Evolutionary conservation across 441 rosid genomes (phyloP).

Genomic region (Bocquillonia castaneifolia): DNA sequence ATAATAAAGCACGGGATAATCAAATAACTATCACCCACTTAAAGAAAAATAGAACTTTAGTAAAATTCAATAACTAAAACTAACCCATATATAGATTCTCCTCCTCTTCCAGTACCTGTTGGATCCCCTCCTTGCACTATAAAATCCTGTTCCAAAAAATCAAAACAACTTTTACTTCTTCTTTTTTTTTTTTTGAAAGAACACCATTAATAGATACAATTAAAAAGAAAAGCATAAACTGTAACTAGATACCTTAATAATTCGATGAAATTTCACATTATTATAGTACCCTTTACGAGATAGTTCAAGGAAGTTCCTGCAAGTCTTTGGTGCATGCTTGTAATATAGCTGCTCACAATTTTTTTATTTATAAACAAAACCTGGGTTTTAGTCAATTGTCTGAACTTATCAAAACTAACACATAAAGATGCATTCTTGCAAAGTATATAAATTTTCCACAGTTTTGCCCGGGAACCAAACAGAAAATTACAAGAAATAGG

Average conservation of each 20-base stretch:
- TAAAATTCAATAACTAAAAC: background rate
- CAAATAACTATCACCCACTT: background rate
- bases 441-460: background rate
- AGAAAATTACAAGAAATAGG: background rate
- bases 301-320: slow-evolving; percentile 87
- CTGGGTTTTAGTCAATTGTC: background rate
- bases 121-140: slow-evolving; percentile 99
- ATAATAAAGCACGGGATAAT: background rate
- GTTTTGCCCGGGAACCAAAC: slow-evolving; percentile 10
- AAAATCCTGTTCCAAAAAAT: slow-evolving; percentile 62
- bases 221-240: too few relatives aligned
- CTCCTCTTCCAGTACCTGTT: slow-evolving; percentile 95
- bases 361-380: background rate
- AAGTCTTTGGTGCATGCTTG: slow-evolving; percentile 93
- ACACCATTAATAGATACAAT: background rate
- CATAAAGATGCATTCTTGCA: background rate
- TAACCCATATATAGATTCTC: slow-evolving; percentile 91
- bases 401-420: background rate
- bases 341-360: slow-evolving; percentile 57
- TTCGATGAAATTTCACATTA: slow-evolving; percentile 78
- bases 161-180: too few relatives aligned
- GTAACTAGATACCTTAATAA: slow-evolving; percentile 56
- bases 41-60: background rate
- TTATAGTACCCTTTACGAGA: slow-evolving; percentile 85
- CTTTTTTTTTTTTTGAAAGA: too few relatives aligned